A percentile compares a stretch with the other conserved stretches of the same genome.
Evolutionary conservation across 2,329 filamentous ascomycete species (phyloP).

Genomic region (Diaporthe batatas): DNA sequence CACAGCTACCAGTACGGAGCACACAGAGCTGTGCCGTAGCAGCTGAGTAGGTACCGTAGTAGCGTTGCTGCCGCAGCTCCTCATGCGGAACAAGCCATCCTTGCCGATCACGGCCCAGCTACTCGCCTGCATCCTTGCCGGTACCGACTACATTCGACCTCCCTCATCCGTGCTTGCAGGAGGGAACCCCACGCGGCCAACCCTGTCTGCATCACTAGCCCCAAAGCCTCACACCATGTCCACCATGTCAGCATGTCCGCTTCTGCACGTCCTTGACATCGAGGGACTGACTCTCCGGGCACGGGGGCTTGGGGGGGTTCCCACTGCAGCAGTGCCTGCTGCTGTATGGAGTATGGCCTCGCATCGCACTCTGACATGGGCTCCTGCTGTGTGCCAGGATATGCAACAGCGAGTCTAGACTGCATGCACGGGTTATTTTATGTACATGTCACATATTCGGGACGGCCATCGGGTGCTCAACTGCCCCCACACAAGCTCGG

Average conservation of each 20-base stretch:
- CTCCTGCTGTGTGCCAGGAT: slow-evolving; percentile 24
- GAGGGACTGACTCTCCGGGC: slow-evolving; percentile 15
- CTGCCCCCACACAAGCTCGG: slow-evolving; percentile 19
- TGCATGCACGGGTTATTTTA: slow-evolving; percentile 7
- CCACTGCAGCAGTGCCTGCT: slow-evolving; percentile 17
- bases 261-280: slow-evolving; percentile 20
- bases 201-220: slow-evolving; percentile 30
- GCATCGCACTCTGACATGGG: slow-evolving; percentile 20
- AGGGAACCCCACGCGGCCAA: slow-evolving; percentile 36
- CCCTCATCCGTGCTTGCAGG: slow-evolving; percentile 36
- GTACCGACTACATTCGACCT: slow-evolving; percentile 29
- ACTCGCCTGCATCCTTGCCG: slow-evolving; percentile 18
- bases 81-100: slow-evolving; percentile 33
- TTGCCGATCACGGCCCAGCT: slow-evolving; percentile 39
- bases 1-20: background rate
- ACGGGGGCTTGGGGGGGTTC: background rate
- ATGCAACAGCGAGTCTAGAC: slow-evolving; percentile 21
- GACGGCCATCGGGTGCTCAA: slow-evolving; percentile 17
- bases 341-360: slow-evolving; percentile 3
- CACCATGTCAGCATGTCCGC: slow-evolving; percentile 12
- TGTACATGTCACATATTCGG: slow-evolving; percentile 17
- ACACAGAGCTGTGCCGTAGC: too few species aligned
- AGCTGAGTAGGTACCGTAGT: too few species aligned
- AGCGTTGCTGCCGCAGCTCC: slow-evolving; percentile 25
- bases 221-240: slow-evolving; percentile 33